phyloP scores from a whole-genome alignment of 2,329 filamentous ascomycete species.

The Calonectria henricotiae region DNA sequence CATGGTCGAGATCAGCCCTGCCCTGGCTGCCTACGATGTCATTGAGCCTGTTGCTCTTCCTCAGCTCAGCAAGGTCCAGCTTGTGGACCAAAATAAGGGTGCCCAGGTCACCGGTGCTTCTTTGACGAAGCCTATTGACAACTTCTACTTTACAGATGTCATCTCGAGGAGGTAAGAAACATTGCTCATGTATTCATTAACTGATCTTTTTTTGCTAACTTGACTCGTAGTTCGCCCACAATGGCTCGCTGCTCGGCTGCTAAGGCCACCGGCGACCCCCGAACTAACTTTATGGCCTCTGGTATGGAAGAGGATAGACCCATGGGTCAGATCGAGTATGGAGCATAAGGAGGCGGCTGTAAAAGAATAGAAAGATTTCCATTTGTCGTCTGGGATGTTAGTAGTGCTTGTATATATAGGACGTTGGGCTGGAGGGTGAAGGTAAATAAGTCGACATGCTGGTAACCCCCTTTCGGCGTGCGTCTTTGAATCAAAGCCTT shows the following conservation, averaged over 20 bases:
- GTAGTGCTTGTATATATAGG: conserved; percentile 62
- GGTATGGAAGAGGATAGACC: conserved; percentile 77
- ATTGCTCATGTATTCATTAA: conserved; percentile 42
- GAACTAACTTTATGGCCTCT: conserved; percentile 85
- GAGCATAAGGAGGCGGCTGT: conserved; percentile 62
- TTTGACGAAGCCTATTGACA: conserved; percentile 89
- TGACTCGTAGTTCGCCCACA: conserved; percentile 84
- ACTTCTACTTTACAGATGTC: conserved; percentile 98
- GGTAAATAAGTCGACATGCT: conserved; percentile 55
- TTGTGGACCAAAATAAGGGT: conserved; percentile 97
- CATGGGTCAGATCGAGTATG: conserved; percentile 75
- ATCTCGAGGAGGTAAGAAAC: conserved; percentile 90
- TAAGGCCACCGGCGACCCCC: conserved; percentile 85
- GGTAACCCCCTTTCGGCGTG: conserved; percentile 47
- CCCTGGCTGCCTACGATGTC: conserved; percentile 90
- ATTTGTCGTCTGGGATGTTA: conserved; percentile 53
- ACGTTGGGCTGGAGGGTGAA: conserved; percentile 53
- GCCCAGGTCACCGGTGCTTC: conserved; percentile 79
- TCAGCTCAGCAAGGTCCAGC: conserved; percentile 90
- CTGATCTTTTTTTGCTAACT: conserved; percentile 46
- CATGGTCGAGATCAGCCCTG: conserved; percentile 95
- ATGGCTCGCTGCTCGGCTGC: conserved; percentile 98
- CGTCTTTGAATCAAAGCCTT: conserved; percentile 39
- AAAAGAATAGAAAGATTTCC: conserved; percentile 59
- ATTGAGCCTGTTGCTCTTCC: conserved; percentile 85